Evolutionary conservation across 306 rosid genomes (phyloP), one percentile per base, ranked within the genome.

Genomic region (Malus asiatica): DNA sequence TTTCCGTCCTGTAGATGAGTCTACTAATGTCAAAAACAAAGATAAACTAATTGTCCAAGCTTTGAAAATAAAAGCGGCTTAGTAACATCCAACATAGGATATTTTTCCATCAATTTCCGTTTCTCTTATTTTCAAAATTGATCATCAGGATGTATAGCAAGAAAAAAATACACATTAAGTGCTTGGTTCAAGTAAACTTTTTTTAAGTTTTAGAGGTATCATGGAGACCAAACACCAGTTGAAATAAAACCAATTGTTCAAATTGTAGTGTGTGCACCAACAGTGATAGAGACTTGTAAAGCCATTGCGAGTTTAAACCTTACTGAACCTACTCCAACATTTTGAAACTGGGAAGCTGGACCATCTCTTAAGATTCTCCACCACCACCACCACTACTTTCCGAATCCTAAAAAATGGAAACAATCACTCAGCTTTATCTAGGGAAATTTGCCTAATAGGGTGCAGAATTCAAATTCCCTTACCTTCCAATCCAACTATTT

Each of bases 1-100:
- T 89, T 92, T 35, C 97, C 97, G 38, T 92, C 99, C 99, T 95
- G 88, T 19, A 51, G 73, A 71, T n/a, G 32, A 76, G 22, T 65
- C 45, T 58, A 57, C 58, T 65, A 62, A 60, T 33, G 77, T 77
- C 64, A 86, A 20, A 70, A 75, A 55, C 51, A 38, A 35, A n/a
- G 45, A 73, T 46, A 9, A 27, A 48, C 73, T 15, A 45, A 65
- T 45, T 40, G 61, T 8, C 11, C 4, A 64, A 65, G 33, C 66
- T n/a, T 12, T 4, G n/a, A 53, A 69, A 46, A 53, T 4, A 18
- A 53, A 4, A 58, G 44, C 7, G 7, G 9, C 40, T 45, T 14
- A 55, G 10, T 35, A 51, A 35, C 71, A 68, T 59, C 76, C 51
- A 45, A 16, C 2, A 38, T 46, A 19, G 16, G 40, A 29, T 48